These are phyloP conservation scores for Eutrema yunnanense DNA, from an alignment of 345 rosid genomes.

Conservation along the genomic window DNA sequence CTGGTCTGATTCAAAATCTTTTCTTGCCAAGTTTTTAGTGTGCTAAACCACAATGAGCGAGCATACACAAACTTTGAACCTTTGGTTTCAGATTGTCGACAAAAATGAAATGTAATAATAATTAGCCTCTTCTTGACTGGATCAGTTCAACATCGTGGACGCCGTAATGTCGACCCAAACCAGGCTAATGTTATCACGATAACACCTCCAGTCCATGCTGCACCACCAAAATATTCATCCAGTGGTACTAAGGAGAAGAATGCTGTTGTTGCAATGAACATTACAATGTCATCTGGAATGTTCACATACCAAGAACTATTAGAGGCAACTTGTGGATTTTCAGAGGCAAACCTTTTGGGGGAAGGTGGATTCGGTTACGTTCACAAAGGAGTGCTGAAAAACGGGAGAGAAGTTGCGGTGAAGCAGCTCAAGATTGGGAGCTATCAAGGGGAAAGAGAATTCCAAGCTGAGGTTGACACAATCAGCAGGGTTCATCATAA, in stretches of 20 bases:
- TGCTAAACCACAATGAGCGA: too few species aligned
- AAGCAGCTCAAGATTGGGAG: slow-evolving; percentile 73
- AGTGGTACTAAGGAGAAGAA: slow-evolving; percentile 5
- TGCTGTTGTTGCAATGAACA: slow-evolving; percentile 3
- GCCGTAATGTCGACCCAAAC: slow-evolving; percentile 4
- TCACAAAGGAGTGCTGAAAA: slow-evolving; percentile 61
- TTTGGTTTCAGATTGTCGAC: not conserved
- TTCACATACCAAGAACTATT: slow-evolving; percentile 60
- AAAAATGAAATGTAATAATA: not conserved
- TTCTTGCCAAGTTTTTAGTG: not conserved
- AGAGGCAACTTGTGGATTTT: slow-evolving; percentile 61
- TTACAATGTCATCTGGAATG: slow-evolving; percentile 20
- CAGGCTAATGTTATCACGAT: slow-evolving; percentile 3
- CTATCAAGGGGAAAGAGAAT: slow-evolving; percentile 71
- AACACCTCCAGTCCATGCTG: slow-evolving; percentile 3
- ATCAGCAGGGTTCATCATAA: slow-evolving; percentile 91
- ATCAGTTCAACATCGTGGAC: slow-evolving; percentile 26
- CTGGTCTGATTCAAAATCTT: not conserved
- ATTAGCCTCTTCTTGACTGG: not conserved
- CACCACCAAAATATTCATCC: slow-evolving; percentile 6
- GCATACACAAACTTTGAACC: not conserved
- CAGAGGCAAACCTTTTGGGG: slow-evolving; percentile 54
- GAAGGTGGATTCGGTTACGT: slow-evolving; percentile 90
- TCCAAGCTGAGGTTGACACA: slow-evolving; percentile 83
- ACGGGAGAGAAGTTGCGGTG: slow-evolving; percentile 72